These are phyloP conservation scores for Chlorociboria aeruginascens DNA, from an alignment of 495 filamentous ascomycete species.

Conservation along the genomic window DNA sequence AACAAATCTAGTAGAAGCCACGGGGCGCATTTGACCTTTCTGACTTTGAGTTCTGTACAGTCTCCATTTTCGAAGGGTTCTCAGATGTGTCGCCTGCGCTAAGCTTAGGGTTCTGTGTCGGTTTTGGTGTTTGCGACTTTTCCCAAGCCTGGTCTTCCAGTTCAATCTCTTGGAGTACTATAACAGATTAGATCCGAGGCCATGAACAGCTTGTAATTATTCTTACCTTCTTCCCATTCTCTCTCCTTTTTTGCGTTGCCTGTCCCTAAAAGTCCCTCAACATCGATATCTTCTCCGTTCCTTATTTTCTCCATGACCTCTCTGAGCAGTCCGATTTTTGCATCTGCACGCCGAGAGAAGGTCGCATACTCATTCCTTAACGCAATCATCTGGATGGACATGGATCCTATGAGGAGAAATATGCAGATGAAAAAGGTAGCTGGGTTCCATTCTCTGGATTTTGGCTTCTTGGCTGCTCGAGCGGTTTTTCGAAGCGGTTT, in stretches of 20 bases:
- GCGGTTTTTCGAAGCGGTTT: constrained; percentile 29
- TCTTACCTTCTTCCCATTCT: constrained; percentile 76
- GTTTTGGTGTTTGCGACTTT: constrained; percentile 22
- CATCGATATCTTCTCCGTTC: constrained; percentile 80
- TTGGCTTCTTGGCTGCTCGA: constrained; percentile 21
- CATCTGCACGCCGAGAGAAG: constrained; percentile 63
- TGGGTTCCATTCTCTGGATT: constrained; percentile 76
- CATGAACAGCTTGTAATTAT: neutral
- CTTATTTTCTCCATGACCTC: constrained; percentile 78
- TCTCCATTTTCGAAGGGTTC: neutral
- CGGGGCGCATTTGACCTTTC: constrained; percentile 9
- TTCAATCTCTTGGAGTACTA: constrained; percentile 73
- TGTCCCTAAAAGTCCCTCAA: constrained; percentile 70
- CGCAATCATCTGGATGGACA: constrained; percentile 82
- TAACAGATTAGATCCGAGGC: neutral
- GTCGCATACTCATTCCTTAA: constrained; percentile 61
- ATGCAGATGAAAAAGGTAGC: constrained; percentile 88
- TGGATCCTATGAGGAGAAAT: constrained; percentile 82
- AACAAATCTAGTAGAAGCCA: constrained; percentile 15
- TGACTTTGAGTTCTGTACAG: neutral
- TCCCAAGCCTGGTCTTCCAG: constrained; percentile 59
- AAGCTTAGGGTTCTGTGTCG: constrained; percentile 15
- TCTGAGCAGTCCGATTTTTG: constrained; percentile 61
- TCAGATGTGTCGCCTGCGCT: neutral
- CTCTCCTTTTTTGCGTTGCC: constrained; percentile 63